Conservation (phyloP, 2,329 filamentous ascomycete species). For the Nemania bipapillata region DNA sequence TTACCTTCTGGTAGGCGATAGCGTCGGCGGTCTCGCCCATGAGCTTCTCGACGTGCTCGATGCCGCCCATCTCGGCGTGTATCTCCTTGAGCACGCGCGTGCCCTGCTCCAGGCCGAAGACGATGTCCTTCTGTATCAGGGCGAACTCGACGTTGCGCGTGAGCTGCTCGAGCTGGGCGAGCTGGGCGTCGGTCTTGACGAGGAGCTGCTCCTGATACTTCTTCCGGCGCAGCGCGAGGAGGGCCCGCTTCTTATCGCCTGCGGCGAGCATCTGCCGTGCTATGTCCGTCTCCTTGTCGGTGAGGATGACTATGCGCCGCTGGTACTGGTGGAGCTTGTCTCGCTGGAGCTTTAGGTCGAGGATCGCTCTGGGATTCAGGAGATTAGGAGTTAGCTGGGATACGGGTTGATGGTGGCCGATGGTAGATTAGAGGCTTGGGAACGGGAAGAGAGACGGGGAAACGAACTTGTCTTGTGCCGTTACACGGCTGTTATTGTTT, state of each 20-base stretch:
- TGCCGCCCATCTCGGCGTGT: conserved; percentile 92
- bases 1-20: conserved; percentile 86
- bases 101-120: conserved; percentile 92
- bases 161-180: conserved; percentile 91
- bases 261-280: conserved; percentile 83
- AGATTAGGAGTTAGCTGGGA: conserved; percentile 7
- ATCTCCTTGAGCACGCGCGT: conserved; percentile 91
- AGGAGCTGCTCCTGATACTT: conserved; percentile 96
- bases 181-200: conserved; percentile 87
- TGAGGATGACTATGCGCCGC: conserved; percentile 85
- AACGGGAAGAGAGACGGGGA: conserved; percentile 1
- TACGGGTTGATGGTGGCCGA: conserved; percentile 15
- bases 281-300: conserved; percentile 85
- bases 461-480: conserved; percentile 83
- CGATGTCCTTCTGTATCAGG: conserved; percentile 93
- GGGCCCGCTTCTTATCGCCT: conserved; percentile 81
- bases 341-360: conserved; percentile 96
- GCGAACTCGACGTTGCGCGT: conserved; percentile 94
- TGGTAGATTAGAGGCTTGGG: conserved; percentile 15
- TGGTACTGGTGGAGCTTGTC: conserved; percentile 98
- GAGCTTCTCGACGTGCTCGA: conserved; percentile 93
- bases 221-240: conserved; percentile 89
- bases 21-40: conserved; percentile 93
- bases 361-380: conserved; percentile 78
- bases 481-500: conserved; percentile 67